Evolutionary conservation across 1,284 basidiomycete species (phyloP).

Genomic region (Ustilago nuda): DNA sequence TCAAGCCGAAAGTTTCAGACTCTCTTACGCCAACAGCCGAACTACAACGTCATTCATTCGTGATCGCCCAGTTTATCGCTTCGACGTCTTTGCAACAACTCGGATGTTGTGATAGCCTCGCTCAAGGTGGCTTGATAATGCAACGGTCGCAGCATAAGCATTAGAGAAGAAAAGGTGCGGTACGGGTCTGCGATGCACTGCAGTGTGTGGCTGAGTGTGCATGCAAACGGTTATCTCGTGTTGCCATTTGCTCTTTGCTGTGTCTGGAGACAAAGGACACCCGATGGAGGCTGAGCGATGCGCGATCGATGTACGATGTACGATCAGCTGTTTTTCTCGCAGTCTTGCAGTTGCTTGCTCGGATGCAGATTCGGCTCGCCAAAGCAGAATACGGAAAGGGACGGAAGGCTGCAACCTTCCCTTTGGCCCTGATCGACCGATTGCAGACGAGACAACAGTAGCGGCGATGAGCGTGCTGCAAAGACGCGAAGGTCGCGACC

Average conservation of each 20-base stretch:
- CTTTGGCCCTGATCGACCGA: slow-evolving; percentile 2
- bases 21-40: slow-evolving; percentile 1
- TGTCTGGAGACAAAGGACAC: neutral
- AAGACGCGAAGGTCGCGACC: neutral
- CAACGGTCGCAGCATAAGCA: slow-evolving; percentile 4
- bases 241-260: neutral
- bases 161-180: neutral
- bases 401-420: neutral
- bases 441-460: slow-evolving; percentile 3
- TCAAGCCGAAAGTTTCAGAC: neutral
- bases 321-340: slow-evolving; percentile 1
- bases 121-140: neutral
- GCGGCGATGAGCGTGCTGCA: too few species aligned
- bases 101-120: neutral
- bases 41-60: slow-evolving; percentile 4
- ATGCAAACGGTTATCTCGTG: neutral
- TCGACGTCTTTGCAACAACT: neutral
- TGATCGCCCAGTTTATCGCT: slow-evolving; percentile 18
- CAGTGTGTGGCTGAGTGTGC: neutral
- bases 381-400: neutral
- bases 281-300: slow-evolving; percentile 3
- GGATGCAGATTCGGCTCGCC: slow-evolving; percentile 2
- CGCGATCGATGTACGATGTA: neutral
- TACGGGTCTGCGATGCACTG: slow-evolving; percentile 1
- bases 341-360: neutral